Conservation (phyloP, 2,329 filamentous ascomycete species). For the Diaporthe batatas region DNA sequence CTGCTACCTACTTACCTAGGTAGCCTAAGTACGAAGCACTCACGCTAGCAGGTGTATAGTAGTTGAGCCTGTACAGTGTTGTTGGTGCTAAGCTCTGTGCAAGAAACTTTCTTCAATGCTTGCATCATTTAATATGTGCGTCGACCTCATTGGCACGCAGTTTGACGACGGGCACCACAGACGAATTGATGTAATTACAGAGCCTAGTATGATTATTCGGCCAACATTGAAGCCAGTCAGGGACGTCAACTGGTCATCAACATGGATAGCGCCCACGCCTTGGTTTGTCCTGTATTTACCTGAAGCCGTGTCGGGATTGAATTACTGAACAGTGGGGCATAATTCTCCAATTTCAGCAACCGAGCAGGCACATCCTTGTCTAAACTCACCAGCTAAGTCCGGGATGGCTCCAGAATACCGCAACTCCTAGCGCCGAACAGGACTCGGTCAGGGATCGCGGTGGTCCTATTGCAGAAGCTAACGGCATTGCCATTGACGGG, state of each 20-base stretch:
- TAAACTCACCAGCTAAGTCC: no score
- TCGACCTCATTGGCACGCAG: no score
- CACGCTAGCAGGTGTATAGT: neutral
- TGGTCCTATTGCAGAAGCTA: neutral
- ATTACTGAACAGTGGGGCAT: neutral
- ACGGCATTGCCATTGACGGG: conserved; percentile 1
- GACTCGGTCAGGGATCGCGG: neutral
- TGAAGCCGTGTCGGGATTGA: neutral
- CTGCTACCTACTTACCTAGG: no score
- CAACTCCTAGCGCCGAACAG: neutral
- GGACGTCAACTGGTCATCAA: no score
- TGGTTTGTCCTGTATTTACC: neutral
- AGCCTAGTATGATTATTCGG: neutral
- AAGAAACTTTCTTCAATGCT: neutral
- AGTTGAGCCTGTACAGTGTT: neutral
- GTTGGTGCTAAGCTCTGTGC: neutral
- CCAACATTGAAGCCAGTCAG: neutral
- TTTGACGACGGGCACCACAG: no score
- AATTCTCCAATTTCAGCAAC: neutral
- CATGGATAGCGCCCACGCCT: neutral
- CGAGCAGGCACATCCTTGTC: conserved; percentile 3
- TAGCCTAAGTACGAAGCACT: no score
- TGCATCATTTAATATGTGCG: no score
- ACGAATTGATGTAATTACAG: neutral
- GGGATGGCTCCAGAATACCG: neutral